These are phyloP conservation scores for Chaetomium globosum DNA, from an alignment of 2,329 filamentous ascomycete species.

Conservation along the genomic window DNA sequence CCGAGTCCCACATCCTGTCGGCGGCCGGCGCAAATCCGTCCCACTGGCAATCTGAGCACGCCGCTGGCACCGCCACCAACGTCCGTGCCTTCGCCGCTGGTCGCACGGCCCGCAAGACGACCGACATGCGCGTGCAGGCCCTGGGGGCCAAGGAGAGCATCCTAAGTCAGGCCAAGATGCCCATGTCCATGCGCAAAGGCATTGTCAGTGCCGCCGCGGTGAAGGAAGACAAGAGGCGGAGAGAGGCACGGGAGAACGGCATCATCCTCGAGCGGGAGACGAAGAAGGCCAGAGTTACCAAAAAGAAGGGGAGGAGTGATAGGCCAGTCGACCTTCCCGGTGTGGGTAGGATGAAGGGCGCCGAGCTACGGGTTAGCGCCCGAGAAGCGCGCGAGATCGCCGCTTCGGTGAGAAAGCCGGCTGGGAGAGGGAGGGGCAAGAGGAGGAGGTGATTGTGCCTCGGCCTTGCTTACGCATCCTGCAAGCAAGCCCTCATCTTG, in stretches of 20 bases:
- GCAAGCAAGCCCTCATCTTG: slow-evolving; percentile 28
- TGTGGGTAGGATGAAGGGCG: slow-evolving; percentile 78
- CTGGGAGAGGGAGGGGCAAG: slow-evolving; percentile 39
- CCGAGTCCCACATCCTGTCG: slow-evolving; percentile 85
- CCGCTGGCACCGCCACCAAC: slow-evolving; percentile 44
- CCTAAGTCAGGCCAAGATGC: slow-evolving; percentile 82
- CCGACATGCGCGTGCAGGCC: slow-evolving; percentile 79
- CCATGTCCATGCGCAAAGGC: slow-evolving; percentile 82
- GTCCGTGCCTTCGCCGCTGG: slow-evolving; percentile 57
- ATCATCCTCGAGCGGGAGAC: slow-evolving; percentile 72
- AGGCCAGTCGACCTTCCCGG: slow-evolving; percentile 72
- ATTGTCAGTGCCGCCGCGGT: slow-evolving; percentile 68
- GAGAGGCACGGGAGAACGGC: slow-evolving; percentile 85
- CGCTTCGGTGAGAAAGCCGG: slow-evolving; percentile 37
- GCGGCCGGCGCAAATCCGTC: slow-evolving; percentile 55
- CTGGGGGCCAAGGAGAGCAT: slow-evolving; percentile 77
- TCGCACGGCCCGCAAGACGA: slow-evolving; percentile 75
- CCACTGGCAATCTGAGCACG: slow-evolving; percentile 44
- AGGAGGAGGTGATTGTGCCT: slow-evolving; percentile 43
- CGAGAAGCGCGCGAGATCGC: slow-evolving; percentile 74
- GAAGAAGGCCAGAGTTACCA: slow-evolving; percentile 46
- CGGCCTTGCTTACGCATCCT: not conserved
- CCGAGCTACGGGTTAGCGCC: slow-evolving; percentile 76
- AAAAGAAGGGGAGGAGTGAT: slow-evolving; percentile 50
- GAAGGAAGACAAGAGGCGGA: slow-evolving; percentile 70